These are phyloP conservation scores for Straminergon stramineum DNA, from an alignment of 225 moss, liverwort and hornwort species.

Conservation along the genomic window DNA sequence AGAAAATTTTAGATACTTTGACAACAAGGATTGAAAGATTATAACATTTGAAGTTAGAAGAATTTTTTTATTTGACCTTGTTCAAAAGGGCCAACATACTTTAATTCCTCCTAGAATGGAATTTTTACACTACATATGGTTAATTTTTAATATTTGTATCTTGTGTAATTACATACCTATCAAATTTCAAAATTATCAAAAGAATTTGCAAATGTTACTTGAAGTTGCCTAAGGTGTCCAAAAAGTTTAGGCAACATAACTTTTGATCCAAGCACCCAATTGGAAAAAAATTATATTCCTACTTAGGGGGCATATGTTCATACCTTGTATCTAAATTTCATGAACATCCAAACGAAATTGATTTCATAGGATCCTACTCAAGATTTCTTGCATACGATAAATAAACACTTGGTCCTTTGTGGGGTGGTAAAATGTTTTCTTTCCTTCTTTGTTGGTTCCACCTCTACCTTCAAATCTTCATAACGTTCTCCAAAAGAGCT, in stretches of 20 bases:
- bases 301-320: background rate
- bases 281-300: background rate
- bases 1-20: too few relatives aligned
- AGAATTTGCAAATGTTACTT: too few relatives aligned
- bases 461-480: background rate
- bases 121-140: background rate
- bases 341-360: too few relatives aligned
- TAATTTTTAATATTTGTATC: background rate
- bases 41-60: too few relatives aligned
- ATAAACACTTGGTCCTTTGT: background rate
- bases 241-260: accelerated
- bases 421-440: background rate
- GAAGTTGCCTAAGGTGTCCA: accelerated
- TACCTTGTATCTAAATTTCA: too few relatives aligned
- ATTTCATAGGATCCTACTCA: too few relatives aligned
- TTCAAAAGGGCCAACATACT: background rate
- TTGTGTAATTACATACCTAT: background rate
- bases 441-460: background rate
- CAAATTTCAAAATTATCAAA: background rate
- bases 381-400: background rate
- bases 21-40: too few relatives aligned
- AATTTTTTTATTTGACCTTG: background rate
- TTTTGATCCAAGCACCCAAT: accelerated
- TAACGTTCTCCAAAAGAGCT: accelerated
- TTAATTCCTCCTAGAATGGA: background rate